Evolutionary conservation across 2,329 filamentous ascomycete species (phyloP), one percentile per base, ranked within the genome.

Genomic region (Ilyonectria mors-panacis): DNA sequence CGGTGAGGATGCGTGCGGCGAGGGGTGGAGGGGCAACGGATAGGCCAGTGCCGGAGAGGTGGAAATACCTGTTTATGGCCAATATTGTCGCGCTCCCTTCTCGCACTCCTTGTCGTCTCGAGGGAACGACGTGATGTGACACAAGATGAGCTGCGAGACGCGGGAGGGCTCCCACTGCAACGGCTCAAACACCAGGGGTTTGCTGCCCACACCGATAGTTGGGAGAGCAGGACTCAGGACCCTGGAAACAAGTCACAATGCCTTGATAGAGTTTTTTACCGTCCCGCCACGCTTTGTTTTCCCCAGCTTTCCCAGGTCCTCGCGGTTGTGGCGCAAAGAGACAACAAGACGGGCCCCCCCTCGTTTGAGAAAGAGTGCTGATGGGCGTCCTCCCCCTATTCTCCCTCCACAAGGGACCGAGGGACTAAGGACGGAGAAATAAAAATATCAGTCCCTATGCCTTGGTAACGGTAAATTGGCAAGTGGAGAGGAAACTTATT

Each of bases 381-480:
- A 39, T 33, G 28, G 47, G 9, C 19, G 7, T 61, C 59, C 37
- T 44, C 45, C 59, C 39, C 48, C 13, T 28, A 33, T 28, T 26
- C 44, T 45, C 61, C 50, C 51, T 51, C 45, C 21, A 57, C 26
- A 6, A 6, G 26, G 26, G 26, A 26, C 26, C 26, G 26, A 26
- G 26, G 53, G 37, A 21, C 15, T n/a, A n/a, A 35, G 54, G 51
- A 48, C 23, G n/a, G 37, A 51, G 42, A 50, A 45, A 30, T 6
- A 48, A 21, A 51, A 58, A 45, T 58, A 50, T 17, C 13, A 37
- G 39, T 53, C 48, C 55, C 62, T 39, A 65, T 12, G 45, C 55
- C 62, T 65, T 59, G 62, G 62, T 59, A 33, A 55, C 39, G 62
- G 55, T 65, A 65, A 65, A 65, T 65, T 65, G 47, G 28, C 45